Evolutionary conservation across 2,329 filamentous ascomycete genomes (phyloP).

Genomic region (Xylariaceae sp.): DNA sequence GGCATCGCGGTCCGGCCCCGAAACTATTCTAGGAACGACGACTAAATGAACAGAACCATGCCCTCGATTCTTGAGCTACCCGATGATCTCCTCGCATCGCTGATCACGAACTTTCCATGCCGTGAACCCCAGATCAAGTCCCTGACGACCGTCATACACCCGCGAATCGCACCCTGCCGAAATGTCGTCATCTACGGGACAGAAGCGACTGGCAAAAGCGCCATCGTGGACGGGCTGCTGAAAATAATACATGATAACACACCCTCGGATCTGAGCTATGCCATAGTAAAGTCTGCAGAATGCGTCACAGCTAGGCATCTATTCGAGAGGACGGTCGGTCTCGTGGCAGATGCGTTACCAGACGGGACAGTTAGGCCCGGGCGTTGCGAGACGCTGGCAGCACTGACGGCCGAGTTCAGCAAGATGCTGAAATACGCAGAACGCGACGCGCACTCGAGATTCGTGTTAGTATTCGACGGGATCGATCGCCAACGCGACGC

Average conservation of each 20-base stretch:
- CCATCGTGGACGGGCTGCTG: conserved; percentile 60
- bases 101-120: conserved; percentile 49
- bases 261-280: conserved; percentile 48
- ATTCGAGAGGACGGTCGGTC: conserved; percentile 63
- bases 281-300: conserved; percentile 64
- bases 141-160: conserved; percentile 55
- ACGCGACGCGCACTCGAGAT: conserved; percentile 44
- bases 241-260: conserved; percentile 41
- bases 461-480: conserved; percentile 81
- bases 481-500: conserved; percentile 81
- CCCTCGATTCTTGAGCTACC: conserved; percentile 45
- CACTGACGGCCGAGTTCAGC: conserved; percentile 67
- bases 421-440: conserved; percentile 50
- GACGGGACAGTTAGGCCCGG: conserved; percentile 42
- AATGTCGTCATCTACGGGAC: conserved; percentile 79
- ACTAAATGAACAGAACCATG: conserved; percentile 12
- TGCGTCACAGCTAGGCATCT: conserved; percentile 75
- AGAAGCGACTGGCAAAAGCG: conserved; percentile 80
- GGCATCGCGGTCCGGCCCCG: not conserved
- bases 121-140: conserved; percentile 55
- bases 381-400: conserved; percentile 75
- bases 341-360: conserved; percentile 50
- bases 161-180: conserved; percentile 61
- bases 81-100: conserved; percentile 43
- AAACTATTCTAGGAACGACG: not conserved